Evolutionary conservation across 257 asterid genomes (phyloP), one percentile per base, ranked within the genome.

Genomic region (Ocimum tenuiflorum): DNA sequence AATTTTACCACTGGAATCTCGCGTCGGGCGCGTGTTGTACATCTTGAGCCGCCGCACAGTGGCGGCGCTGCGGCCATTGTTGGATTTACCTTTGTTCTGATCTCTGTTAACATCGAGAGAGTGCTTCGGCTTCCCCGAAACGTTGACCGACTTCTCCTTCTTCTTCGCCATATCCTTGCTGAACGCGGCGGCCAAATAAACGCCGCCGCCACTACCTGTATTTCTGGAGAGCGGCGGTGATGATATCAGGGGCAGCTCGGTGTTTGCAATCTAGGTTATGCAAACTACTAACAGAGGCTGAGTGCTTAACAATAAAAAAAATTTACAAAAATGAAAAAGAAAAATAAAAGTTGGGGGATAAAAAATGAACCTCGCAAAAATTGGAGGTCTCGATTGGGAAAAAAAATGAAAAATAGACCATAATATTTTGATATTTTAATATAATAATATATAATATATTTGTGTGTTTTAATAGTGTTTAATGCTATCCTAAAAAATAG

Each of bases 121-220:
- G 63, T 94, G 99, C 72, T 90, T 94, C 69, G 99, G 96, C 83
- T 90, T 94, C 8, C 96, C 97, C 0, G 99, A 90, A 1, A 90
- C 95, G 3, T 94, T 90, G 18, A 77, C 92, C 0, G 96, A 81
- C 76, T 64, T 86, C 82, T 88, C 96, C 48, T 77, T 94, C 82
- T 65, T 85, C 82, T 85, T 85, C 75, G 48, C 91, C 99, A 92
- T 87, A 59, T 17, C 52, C 35, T 7, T 29, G 42, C 31, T 27
- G 31, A 27, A 27, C 2, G 10, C 33, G 19, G 19, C 53, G 24
- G 12, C 18, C 42, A 18, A 29, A 19, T 23, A 38, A 20, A 24
- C 12, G 43, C 6, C 65, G 33, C 65, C 51, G 65, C 65, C 33
- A 18, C 64, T 18, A 39, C 7, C 8, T 9, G 48, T 36, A 3